Evolutionary conservation across 495 filamentous ascomycete genomes (phyloP).

Genomic region (Arthonia radiata): DNA sequence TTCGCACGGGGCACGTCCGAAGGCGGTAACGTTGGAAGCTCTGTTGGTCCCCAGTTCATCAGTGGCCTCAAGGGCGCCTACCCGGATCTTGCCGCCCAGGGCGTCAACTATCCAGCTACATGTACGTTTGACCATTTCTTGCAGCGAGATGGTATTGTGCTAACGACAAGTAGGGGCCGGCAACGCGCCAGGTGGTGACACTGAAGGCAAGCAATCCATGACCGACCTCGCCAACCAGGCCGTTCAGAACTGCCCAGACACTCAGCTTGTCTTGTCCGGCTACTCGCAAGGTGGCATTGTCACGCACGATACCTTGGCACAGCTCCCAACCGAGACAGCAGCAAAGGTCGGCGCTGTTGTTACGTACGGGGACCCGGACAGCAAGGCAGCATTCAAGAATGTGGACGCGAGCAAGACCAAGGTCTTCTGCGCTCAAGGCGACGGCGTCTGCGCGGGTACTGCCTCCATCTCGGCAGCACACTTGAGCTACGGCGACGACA

Average conservation of each 20-base stretch:
- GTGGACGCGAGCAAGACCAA: constrained; percentile 20
- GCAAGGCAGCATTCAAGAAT: too few species aligned
- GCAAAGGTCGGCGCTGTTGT: too few species aligned
- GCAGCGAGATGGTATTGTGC: too few species aligned
- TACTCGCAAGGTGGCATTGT: constrained; percentile 23
- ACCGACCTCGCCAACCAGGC: constrained; percentile 8
- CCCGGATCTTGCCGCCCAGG: constrained; percentile 32
- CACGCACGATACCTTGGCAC: constrained; percentile 1
- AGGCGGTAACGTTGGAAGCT: constrained; percentile 13
- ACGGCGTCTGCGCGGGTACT: constrained; percentile 29
- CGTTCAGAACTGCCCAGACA: constrained; percentile 30
- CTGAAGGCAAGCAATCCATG: constrained; percentile 14
- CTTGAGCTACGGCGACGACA: constrained; percentile 28
- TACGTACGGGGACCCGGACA: too few species aligned
- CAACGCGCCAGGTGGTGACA: constrained; percentile 22
- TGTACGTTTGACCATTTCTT: too few species aligned
- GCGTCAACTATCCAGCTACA: constrained; percentile 26
- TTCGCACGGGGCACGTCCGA: constrained; percentile 16
- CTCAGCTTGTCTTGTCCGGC: constrained; percentile 32
- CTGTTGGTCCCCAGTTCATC: constrained; percentile 12
- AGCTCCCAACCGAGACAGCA: too few species aligned
- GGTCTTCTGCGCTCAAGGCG: constrained; percentile 25
- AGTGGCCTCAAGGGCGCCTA: constrained; percentile 16
- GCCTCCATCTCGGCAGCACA: constrained; percentile 23
- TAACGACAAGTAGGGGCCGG: too few species aligned